These are phyloP conservation scores for Pestalotiopsis sp. DNA, from an alignment of 2,329 filamentous ascomycete genomes.

Conservation along the genomic window DNA sequence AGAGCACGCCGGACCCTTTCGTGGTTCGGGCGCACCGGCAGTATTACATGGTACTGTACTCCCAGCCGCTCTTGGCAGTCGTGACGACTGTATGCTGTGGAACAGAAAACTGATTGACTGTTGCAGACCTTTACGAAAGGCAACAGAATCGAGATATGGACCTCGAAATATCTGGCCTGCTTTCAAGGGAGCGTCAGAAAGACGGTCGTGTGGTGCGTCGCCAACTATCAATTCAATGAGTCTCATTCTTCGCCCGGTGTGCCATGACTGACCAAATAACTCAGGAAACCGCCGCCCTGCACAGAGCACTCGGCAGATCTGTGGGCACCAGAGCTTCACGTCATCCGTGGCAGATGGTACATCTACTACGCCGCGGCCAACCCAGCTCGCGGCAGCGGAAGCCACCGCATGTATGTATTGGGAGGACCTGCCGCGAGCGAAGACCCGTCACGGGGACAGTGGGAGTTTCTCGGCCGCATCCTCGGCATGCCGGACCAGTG, in stretches of 20 bases:
- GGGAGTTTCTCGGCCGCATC: conserved; percentile 34
- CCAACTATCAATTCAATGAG: too few species aligned
- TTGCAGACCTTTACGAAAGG: conserved; percentile 34
- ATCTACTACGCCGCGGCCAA: conserved; percentile 35
- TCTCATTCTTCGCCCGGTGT: not conserved
- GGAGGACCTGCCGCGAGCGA: conserved; percentile 28
- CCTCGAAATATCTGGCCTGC: conserved; percentile 27
- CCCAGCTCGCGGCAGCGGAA: conserved; percentile 29
- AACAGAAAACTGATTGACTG: not conserved
- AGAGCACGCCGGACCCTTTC: conserved; percentile 33
- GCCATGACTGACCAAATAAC: conserved; percentile 4
- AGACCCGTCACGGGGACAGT: conserved; percentile 29
- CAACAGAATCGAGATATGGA: conserved; percentile 34
- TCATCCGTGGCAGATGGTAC: conserved; percentile 33
- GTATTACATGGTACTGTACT: conserved; percentile 29
- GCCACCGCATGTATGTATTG: conserved; percentile 35
- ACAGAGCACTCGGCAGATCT: conserved; percentile 32
- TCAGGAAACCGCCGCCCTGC: conserved; percentile 31
- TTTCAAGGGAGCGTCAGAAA: conserved; percentile 26
- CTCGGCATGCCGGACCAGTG: conserved; percentile 30
- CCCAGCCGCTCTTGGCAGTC: not conserved
- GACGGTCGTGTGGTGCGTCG: conserved; percentile 33
- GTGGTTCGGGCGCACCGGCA: conserved; percentile 24
- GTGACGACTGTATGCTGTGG: not conserved
- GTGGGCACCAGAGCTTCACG: conserved; percentile 36